A percentile compares a stretch with the other conserved stretches of the same genome.
phyloP scores from a whole-genome alignment of 179 eudicot species.

The Heliamphora pulchella region DNA sequence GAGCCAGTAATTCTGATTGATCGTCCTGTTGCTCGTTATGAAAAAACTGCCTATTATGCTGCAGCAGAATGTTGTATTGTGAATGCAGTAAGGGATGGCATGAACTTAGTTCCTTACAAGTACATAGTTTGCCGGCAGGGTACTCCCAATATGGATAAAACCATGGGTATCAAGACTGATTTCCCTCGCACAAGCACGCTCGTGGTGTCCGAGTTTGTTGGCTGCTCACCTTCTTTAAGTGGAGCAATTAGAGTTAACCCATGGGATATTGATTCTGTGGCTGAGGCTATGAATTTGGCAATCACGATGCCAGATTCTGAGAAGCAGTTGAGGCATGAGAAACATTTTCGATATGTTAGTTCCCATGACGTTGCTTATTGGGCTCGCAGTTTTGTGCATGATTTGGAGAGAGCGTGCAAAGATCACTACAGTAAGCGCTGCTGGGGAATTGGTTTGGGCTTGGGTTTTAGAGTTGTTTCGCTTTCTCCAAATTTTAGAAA shows the following conservation, averaged over 20 bases:
- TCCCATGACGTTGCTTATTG: conserved; percentile 89
- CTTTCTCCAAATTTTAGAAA: conserved; percentile 77
- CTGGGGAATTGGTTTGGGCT: conserved; percentile 87
- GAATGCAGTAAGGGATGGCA: conserved; percentile 87
- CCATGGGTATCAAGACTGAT: conserved; percentile 36
- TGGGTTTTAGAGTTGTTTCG: conserved; percentile 66
- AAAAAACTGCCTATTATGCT: conserved; percentile 87
- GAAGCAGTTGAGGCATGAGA: conserved; percentile 77
- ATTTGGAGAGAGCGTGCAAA: conserved; percentile 71
- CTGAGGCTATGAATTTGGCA: conserved; percentile 65
- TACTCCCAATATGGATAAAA: conserved; percentile 45
- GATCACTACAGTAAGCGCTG: conserved; percentile 68
- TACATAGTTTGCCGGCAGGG: conserved; percentile 88
- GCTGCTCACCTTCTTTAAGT: conserved; percentile 85
- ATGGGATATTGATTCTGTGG: conserved; percentile 80
- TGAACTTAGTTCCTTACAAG: conserved; percentile 86
- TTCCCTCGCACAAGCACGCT: conserved; percentile 68
- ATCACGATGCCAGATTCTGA: conserved; percentile 54
- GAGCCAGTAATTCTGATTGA: conserved; percentile 76
- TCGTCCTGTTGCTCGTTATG: conserved; percentile 66
- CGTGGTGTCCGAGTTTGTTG: conserved; percentile 77
- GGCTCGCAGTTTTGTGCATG: conserved; percentile 80
- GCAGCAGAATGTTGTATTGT: conserved; percentile 82
- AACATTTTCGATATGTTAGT: conserved; percentile 73
- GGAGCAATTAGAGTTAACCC: conserved; percentile 91